Base-by-base conservation (phyloP, 2,329 filamentous ascomycete genomes). In the Aspergillus proliferans region DNA sequence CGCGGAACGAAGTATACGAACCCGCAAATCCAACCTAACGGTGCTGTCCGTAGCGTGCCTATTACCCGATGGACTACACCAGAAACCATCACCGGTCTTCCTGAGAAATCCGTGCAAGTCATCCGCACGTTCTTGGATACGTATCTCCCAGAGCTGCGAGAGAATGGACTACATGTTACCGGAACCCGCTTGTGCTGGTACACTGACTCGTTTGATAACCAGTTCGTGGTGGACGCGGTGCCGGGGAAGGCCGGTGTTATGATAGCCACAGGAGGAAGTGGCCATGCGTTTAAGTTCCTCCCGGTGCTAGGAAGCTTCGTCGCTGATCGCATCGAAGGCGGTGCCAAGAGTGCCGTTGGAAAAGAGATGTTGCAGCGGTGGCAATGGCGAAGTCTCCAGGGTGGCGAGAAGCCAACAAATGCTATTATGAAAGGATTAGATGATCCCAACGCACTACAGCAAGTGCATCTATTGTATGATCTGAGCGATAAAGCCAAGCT, bases 261-360 rank as follows among this genome's bases (percentile, higher is more conserved):
- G 58, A 71, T 84, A 0, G 80, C 80, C 2, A 84, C 81, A 0
- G 82, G 80, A 1, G 83, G 82, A 0, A 78, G 75, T 33, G 82
- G 82, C 0, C 82, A 84, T 61, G 82, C 72, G 0, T 84, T 83
- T 62, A 84, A 84, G 56, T 84, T 81, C 51, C 58, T 83, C 44
- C 81, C 81, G 0, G 76, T 77, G 3, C 73, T 84, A 54, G 80
- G 81, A 1, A 74, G 76, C 33, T 72, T 71, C 52, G 75, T 83
- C 10, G 70, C 77, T 0, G 74, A 81, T 52, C 72, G 74, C n/a
- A 60, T 82, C 6, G 67, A 75, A 51, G 69, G 72, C 2, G 54
- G 48, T 15, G 58, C 61, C 1, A 49, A 65, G 6, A 62, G 71
- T 6, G 18, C 15, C 10, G n/a, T 12, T 40, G 38, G 18, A 7